Conservation (phyloP, 2,329 filamentous ascomycete genomes). For the Ilyonectria robusta region DNA sequence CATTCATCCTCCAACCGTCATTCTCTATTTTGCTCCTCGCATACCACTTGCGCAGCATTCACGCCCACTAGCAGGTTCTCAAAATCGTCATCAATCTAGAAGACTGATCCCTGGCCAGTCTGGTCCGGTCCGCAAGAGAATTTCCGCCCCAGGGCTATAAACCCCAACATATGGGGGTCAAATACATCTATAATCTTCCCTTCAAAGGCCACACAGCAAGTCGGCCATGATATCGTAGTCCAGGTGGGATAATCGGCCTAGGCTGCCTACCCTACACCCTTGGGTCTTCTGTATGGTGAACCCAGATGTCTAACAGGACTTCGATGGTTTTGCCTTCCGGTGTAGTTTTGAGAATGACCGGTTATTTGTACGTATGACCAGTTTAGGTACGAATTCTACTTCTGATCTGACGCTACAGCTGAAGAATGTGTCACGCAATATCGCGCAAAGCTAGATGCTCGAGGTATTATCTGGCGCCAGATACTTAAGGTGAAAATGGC, state of each 20-base stretch:
- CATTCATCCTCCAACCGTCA: too few species aligned
- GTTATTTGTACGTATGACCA: background rate
- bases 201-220: constrained; percentile 17
- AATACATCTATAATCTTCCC: background rate
- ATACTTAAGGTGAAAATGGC: constrained; percentile 21
- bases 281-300: constrained; percentile 17
- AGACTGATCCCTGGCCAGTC: background rate
- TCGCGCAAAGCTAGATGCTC: constrained; percentile 11
- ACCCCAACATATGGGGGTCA: too few species aligned
- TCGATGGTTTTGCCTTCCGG: constrained; percentile 1
- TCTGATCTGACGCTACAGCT: constrained; percentile 5
- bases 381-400: constrained; percentile 17
- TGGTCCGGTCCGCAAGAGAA: constrained; percentile 1
- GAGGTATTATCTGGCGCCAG: constrained; percentile 24
- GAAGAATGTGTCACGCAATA: constrained; percentile 22
- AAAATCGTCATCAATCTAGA: background rate
- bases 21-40: too few species aligned
- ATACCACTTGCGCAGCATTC: too few species aligned
- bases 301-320: constrained; percentile 3
- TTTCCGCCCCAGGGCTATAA: too few species aligned
- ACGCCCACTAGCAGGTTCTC: background rate
- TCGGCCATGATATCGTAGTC: constrained; percentile 15
- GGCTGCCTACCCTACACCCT: background rate
- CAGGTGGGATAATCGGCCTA: background rate
- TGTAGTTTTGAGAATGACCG: background rate